A percentile compares a stretch with the other conserved stretches of the same genome.
Conservation (phyloP, 2,329 filamentous ascomycete genomes). For the Moelleriella libera region DNA sequence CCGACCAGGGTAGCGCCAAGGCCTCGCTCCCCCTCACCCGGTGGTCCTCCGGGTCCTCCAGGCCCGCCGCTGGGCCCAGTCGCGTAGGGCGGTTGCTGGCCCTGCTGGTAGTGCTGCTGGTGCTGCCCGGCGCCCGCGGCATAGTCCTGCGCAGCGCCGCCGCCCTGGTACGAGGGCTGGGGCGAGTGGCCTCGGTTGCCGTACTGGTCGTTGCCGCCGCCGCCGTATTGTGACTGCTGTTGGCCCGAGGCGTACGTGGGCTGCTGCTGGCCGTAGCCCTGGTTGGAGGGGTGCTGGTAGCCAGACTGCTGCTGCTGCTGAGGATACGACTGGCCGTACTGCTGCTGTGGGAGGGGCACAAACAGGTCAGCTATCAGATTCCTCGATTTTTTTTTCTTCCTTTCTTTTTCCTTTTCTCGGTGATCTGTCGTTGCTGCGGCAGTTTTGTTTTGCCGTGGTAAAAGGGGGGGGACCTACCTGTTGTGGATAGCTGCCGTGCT, state of each 20-base stretch:
- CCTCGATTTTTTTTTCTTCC: background rate
- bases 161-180: conserved; percentile 5
- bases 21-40: conserved; percentile 31
- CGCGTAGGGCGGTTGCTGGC: conserved; percentile 5
- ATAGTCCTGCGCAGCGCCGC: conserved; percentile 9
- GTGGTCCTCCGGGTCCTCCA: conserved; percentile 12
- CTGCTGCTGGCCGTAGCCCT: conserved; percentile 2
- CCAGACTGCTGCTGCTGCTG: conserved; percentile 2
- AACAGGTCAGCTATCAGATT: too few relatives aligned
- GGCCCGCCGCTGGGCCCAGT: conserved; percentile 9
- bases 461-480: background rate
- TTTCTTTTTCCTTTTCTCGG: too few relatives aligned
- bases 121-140: conserved; percentile 7
- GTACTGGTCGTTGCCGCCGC: conserved; percentile 1
- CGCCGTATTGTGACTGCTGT: conserved; percentile 5
- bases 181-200: conserved; percentile 5
- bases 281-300: conserved; percentile 1
- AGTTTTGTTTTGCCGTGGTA: too few relatives aligned
- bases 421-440: background rate
- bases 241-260: conserved; percentile 6
- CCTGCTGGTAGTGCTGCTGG: background rate
- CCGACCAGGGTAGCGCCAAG: conserved; percentile 39
- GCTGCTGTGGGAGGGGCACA: background rate
- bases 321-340: background rate
- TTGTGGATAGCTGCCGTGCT: conserved; percentile 5